phyloP scores from a whole-genome alignment of 495 filamentous ascomycete genomes.

The Hyphodiscus hymeniophilus region DNA sequence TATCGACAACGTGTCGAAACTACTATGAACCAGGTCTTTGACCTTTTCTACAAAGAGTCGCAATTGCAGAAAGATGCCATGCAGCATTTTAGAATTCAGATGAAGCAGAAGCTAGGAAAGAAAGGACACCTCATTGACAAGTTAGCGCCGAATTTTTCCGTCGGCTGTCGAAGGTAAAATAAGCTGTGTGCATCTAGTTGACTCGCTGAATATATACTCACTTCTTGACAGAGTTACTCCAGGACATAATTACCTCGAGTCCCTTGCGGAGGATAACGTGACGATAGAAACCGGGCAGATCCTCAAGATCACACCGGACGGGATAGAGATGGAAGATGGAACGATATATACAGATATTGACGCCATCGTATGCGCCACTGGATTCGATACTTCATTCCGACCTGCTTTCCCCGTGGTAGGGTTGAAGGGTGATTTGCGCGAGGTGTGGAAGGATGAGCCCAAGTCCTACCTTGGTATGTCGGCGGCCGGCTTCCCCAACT shows the following conservation, averaged over 20 bases:
- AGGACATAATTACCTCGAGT: slow-evolving; percentile 48
- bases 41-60: not conserved
- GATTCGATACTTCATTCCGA: slow-evolving; percentile 38
- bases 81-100: not conserved
- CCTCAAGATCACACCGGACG: slow-evolving; percentile 34
- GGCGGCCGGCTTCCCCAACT: slow-evolving; percentile 45
- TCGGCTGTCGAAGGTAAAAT: not conserved
- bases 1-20: not conserved
- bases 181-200: not conserved
- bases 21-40: not conserved
- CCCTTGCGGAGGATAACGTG: slow-evolving; percentile 41
- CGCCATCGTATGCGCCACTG: slow-evolving; percentile 45
- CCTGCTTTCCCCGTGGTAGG: slow-evolving; percentile 42
- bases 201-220: not conserved
- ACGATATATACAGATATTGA: slow-evolving; percentile 30
- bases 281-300: slow-evolving; percentile 36
- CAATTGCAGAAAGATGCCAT: not conserved
- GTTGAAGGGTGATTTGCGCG: slow-evolving; percentile 18
- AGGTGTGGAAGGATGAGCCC: slow-evolving; percentile 27
- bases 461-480: slow-evolving; percentile 44
- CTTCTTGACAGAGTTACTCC: slow-evolving; percentile 27
- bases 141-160: not conserved
- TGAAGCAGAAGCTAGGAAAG: not conserved
- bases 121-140: not conserved
- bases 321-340: slow-evolving; percentile 37